A percentile compares a stretch with the other conserved stretches of the same genome.
Evolutionary conservation across 257 asterid species (phyloP).

Genomic region (Petunia axillaris): DNA sequence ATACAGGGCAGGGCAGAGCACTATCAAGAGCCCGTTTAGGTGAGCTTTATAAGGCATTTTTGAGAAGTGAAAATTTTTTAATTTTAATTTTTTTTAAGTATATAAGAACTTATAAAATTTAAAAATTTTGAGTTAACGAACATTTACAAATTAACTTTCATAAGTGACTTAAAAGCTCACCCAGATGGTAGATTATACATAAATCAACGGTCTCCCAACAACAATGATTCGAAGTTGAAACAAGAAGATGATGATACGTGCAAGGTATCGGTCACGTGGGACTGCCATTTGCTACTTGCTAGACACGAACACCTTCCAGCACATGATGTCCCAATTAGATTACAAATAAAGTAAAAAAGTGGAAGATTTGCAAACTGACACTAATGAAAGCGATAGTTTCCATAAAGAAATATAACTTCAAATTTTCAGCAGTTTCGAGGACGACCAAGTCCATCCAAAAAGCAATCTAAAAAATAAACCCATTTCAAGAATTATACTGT

Average conservation of each 20-base stretch:
- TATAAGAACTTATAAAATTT: too few relatives aligned
- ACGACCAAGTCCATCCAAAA: neutral
- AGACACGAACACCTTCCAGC: neutral
- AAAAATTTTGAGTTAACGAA: too few relatives aligned
- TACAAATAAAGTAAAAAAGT: neutral
- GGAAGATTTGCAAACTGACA: slow-evolving; percentile 17
- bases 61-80: too few relatives aligned
- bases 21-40: too few relatives aligned
- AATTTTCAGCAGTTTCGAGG: slow-evolving; percentile 31
- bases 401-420: slow-evolving; percentile 31
- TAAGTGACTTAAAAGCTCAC: too few relatives aligned
- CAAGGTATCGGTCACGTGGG: slow-evolving; percentile 17
- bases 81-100: too few relatives aligned
- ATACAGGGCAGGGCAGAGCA: too few relatives aligned
- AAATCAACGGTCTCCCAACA: neutral
- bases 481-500: neutral
- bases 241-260: neutral
- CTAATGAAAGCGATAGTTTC: slow-evolving; percentile 31
- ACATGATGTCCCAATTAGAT: neutral
- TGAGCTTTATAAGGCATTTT: too few relatives aligned
- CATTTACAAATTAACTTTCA: too few relatives aligned
- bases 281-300: neutral
- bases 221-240: neutral
- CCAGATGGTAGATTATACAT: neutral
- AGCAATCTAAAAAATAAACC: slow-evolving; percentile 28